Percentiles rank a stretch among this genome's conserved stretches.
Conservation (phyloP, 305 asterid species). For the Fraxinus floribunda region DNA sequence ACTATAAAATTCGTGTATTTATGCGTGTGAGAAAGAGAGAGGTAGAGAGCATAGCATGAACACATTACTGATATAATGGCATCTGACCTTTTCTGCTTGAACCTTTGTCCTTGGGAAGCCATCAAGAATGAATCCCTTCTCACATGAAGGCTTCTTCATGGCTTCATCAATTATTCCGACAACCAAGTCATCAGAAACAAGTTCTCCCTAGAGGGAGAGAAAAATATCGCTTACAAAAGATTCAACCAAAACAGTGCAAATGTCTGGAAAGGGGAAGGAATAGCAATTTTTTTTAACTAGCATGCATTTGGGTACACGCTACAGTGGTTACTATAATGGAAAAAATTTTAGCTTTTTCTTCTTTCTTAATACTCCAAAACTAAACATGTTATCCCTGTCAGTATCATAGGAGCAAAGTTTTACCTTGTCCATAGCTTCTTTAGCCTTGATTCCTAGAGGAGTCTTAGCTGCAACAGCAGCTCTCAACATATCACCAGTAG, state of each 20-base stretch:
- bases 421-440: constrained; percentile 94
- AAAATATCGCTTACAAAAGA: not conserved
- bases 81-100: constrained; percentile 77
- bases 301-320: not conserved
- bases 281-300: not conserved
- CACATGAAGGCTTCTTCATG: constrained; percentile 78
- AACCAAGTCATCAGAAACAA: constrained; percentile 87
- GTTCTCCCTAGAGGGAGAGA: constrained; percentile 56
- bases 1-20: not conserved
- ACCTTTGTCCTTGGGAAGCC: constrained; percentile 90
- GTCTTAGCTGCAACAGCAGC: constrained; percentile 92
- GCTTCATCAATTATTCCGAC: constrained; percentile 88
- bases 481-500: constrained; percentile 95
- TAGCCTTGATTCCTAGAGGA: constrained; percentile 82
- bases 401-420: not conserved
- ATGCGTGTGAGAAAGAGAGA: not conserved
- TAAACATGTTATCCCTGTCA: constrained; percentile 11
- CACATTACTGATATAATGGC: constrained; percentile 10
- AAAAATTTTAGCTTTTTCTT: not conserved
- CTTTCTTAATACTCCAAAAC: not conserved
- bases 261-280: not conserved
- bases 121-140: constrained; percentile 89
- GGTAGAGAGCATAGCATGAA: not conserved
- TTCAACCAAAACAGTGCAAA: not conserved
- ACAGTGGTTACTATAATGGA: not conserved